Evolutionary conservation across 1,284 basidiomycete genomes (phyloP).

Genomic region (Apiotrichum laibachii): DNA sequence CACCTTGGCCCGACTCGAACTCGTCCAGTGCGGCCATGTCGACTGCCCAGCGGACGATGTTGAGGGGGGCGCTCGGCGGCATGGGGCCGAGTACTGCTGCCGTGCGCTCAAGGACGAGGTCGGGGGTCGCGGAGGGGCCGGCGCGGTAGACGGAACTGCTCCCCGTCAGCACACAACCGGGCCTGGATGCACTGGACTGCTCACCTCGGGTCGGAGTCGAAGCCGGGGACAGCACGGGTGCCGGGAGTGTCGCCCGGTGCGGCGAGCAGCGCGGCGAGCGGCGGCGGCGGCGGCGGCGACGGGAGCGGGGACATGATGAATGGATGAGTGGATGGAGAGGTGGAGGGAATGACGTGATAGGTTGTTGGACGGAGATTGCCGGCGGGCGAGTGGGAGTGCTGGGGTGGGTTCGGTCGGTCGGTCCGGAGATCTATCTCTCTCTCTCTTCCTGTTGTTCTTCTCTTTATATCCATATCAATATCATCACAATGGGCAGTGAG

Average conservation of each 20-base stretch:
- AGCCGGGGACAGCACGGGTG: no score
- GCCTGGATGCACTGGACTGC: no score
- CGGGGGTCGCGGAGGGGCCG: conserved; percentile 26
- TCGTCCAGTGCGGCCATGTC: conserved; percentile 22
- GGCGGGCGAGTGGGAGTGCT: neutral
- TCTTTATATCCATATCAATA: neutral
- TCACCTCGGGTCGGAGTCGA: no score
- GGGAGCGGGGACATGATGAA: neutral
- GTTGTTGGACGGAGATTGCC: neutral
- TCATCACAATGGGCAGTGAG: conserved; percentile 20
- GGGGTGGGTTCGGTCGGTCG: neutral
- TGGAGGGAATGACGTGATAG: neutral
- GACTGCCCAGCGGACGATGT: conserved; percentile 20
- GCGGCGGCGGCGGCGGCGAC: neutral
- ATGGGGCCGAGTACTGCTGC: conserved; percentile 31
- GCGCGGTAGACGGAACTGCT: conserved; percentile 17
- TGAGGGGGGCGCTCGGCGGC: conserved; percentile 36
- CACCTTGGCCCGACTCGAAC: conserved; percentile 4
- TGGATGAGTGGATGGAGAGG: neutral
- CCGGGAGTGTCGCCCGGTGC: no score
- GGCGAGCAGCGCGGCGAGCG: no score
- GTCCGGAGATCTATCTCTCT: neutral
- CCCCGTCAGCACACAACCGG: neutral
- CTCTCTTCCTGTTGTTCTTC: neutral
- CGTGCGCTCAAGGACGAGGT: conserved; percentile 18